Base-by-base conservation (phyloP, 495 filamentous ascomycete genomes). In the Talaromyces borbonicus region DNA sequence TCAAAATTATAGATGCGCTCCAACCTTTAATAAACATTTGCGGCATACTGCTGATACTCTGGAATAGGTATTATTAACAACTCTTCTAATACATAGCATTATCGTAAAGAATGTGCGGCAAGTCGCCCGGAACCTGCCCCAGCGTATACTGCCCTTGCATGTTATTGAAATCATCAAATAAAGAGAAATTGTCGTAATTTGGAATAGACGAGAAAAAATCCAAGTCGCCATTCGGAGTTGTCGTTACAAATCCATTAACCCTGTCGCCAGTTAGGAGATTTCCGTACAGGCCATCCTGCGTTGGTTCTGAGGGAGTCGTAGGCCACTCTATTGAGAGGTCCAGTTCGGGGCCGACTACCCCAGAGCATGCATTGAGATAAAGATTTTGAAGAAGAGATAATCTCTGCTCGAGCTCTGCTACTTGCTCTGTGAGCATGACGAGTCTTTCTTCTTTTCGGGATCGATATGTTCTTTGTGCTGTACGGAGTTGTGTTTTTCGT, bases 381-480 rank as follows among this genome's bases (percentile, higher is more conserved):
- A 29, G 26, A 29, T 29, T 29, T 5, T 11, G 26, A 11, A 29
- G 26, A 11, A 29, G 26, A 11, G 11, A 29, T 29, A 29, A 11
- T 11, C 11, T 29, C 26, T 29, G 26, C 26, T 42, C 38, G 15
- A 42, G 19, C 4, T 42, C 38, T 12, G 19, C 11, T 12, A 42
- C 38, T 7, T 24, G 9, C 24, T 42, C 12, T n/a, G 11, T 19
- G 11, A 42, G 19, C 19, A 24, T 12, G 11, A 12, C n/a, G 11
- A 42, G 6, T 18, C 12, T n/a, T 6, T 19, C 24, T 24, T 42
- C 38, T 24, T 42, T 19, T 20, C 38, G 38, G 11, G 38, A 42
- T n/a, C 38, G 38, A 20, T 42, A 42, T 24, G 38, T 20, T 12
- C 38, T 14, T 24, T 42, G 38, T 42, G 38, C 38, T 3, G 24